phyloP scores from a whole-genome alignment of 768 basidiomycete species.

The Lentinula boryana region DNA sequence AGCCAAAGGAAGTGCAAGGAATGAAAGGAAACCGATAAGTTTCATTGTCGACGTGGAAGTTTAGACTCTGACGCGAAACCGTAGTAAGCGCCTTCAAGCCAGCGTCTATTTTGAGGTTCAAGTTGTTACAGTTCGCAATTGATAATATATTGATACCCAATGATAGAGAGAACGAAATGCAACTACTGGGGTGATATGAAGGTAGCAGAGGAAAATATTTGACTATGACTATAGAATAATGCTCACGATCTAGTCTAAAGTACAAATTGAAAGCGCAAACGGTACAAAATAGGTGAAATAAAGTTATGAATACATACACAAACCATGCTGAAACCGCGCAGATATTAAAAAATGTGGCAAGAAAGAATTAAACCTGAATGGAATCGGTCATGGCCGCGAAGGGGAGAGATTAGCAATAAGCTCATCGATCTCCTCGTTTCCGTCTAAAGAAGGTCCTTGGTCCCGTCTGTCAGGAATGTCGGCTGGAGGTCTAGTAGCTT shows the following conservation, averaged over 20 bases:
- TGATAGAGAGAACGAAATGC: neutral
- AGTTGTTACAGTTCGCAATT: too few relatives aligned
- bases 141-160: too few relatives aligned
- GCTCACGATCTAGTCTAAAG: neutral
- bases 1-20: conserved; percentile 21
- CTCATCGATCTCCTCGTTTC: conserved; percentile 22
- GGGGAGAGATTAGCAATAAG: conserved; percentile 20
- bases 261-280: neutral
- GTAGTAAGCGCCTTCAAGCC: neutral
- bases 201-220: neutral
- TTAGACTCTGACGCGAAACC: too few relatives aligned
- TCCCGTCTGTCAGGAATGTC: neutral
- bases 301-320: neutral
- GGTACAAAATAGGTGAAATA: neutral
- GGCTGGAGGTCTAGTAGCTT: neutral
- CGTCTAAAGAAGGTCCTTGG: conserved; percentile 9
- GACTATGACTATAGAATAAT: neutral
- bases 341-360: neutral
- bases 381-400: conserved; percentile 7
- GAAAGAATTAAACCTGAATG: neutral
- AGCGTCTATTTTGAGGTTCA: neutral
- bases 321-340: neutral
- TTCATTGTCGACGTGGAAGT: conserved; percentile 24
- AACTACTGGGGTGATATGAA: neutral
- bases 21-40: conserved; percentile 20